Conservation (phyloP, 768 basidiomycete genomes). For the Boletus eberwhitei region DNA sequence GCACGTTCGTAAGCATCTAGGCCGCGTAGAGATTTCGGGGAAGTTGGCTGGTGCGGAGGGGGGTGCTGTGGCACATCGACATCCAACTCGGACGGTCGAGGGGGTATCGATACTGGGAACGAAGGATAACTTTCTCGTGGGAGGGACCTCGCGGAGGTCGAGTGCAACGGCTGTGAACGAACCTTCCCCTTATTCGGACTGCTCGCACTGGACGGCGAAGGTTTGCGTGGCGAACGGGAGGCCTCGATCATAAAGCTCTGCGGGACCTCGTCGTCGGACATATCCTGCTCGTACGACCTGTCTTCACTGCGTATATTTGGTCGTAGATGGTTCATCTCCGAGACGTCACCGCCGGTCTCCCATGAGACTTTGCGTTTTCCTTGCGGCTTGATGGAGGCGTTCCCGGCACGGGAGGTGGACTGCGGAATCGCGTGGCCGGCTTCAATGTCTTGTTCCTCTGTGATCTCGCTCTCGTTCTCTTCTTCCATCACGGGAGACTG, state of each 20-base stretch:
- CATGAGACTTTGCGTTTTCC: constrained; percentile 56
- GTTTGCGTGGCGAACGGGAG: constrained; percentile 38
- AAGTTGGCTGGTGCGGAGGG: constrained; percentile 19
- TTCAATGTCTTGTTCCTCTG: constrained; percentile 56
- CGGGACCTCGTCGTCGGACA: constrained; percentile 81
- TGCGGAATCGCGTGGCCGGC: constrained; percentile 46
- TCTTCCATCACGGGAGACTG: constrained; percentile 77
- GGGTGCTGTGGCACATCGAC: constrained; percentile 31
- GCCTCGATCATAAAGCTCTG: constrained; percentile 86
- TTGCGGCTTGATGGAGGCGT: constrained; percentile 35
- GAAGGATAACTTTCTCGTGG: constrained; percentile 37
- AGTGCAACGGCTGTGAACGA: constrained; percentile 52
- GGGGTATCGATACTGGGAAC: constrained; percentile 49
- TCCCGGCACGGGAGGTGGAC: constrained; percentile 31
- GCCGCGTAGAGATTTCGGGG: constrained; percentile 56
- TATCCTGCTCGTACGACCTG: constrained; percentile 52
- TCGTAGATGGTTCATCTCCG: constrained; percentile 55
- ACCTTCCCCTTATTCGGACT: constrained; percentile 35
- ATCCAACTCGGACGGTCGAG: constrained; percentile 63
- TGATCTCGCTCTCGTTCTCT: constrained; percentile 43
- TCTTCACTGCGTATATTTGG: constrained; percentile 75
- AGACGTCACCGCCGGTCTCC: constrained; percentile 49
- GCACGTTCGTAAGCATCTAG: constrained; percentile 86
- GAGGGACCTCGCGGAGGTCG: constrained; percentile 40
- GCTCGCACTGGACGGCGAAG: constrained; percentile 27